Conservation (phyloP, 495 filamentous ascomycete genomes). For the Penicillium desertorum region DNA sequence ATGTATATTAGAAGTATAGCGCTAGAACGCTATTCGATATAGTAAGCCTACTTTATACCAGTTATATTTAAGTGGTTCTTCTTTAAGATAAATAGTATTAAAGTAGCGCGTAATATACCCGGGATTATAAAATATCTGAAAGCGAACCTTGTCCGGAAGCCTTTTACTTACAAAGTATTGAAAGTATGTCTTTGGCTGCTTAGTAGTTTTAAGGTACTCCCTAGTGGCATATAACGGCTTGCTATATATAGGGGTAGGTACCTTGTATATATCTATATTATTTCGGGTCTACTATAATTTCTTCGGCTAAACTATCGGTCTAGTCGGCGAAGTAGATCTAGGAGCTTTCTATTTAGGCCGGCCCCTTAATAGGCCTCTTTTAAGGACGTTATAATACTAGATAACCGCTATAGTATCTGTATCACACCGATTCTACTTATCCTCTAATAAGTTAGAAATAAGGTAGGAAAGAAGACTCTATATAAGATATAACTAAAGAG, state of each 20-base stretch:
- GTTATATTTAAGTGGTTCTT: conserved; percentile 16
- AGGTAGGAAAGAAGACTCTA: too few species aligned
- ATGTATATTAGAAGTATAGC: conserved; percentile 18
- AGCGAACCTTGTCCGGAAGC: not conserved
- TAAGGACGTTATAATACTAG: conserved; percentile 17
- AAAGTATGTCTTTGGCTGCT: too few species aligned
- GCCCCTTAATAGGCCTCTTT: conserved; percentile 18
- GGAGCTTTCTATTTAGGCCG: conserved; percentile 12
- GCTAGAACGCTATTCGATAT: conserved; percentile 20
- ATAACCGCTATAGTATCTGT: conserved; percentile 7
- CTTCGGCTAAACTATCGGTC: conserved; percentile 3
- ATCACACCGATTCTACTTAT: conserved; percentile 19
- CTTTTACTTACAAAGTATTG: too few species aligned
- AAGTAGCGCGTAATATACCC: conserved; percentile 13
- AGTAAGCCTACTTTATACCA: conserved; percentile 19
- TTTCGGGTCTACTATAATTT: conserved; percentile 1
- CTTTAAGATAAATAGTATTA: conserved; percentile 13
- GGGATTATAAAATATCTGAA: not conserved
- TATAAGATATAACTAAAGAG: too few species aligned
- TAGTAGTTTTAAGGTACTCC: too few species aligned
- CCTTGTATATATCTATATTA: not conserved
- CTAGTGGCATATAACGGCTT: too few species aligned
- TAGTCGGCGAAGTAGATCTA: conserved; percentile 5
- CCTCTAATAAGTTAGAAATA: too few species aligned
- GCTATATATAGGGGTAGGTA: too few species aligned